Evolutionary conservation across 75 land plant species (phyloP).

Genomic region (Ceratopteris richardii): DNA sequence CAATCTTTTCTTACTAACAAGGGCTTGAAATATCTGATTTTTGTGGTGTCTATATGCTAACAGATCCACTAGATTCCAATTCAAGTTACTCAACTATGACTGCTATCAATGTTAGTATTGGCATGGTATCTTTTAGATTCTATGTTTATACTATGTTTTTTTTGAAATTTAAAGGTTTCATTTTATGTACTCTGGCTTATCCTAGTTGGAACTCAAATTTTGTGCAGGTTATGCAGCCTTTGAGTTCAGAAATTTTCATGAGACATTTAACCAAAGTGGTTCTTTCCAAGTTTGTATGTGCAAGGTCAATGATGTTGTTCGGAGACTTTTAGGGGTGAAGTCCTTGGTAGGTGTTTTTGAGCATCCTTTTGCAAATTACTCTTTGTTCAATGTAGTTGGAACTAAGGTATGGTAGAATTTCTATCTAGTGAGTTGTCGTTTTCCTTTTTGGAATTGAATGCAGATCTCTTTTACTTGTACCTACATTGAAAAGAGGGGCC

Average conservation of each 20-base stretch:
- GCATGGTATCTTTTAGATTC: constrained; percentile 21
- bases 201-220: neutral
- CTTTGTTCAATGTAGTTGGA: constrained; percentile 42
- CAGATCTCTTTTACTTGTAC: no score
- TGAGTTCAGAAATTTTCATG: constrained; percentile 39
- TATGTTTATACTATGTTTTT: no score
- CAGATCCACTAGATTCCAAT: constrained; percentile 38
- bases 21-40: constrained; percentile 64
- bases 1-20: constrained; percentile 15
- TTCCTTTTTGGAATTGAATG: no score
- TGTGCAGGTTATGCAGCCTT: constrained; percentile 80
- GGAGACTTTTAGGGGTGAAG: constrained; percentile 28
- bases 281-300: constrained; percentile 15
- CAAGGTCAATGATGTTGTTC: constrained; percentile 27
- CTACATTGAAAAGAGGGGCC: neutral
- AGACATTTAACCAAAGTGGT: constrained; percentile 33
- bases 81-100: constrained; percentile 33
- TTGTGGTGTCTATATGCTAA: constrained; percentile 38
- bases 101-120: constrained; percentile 40
- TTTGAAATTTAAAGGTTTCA: no score
- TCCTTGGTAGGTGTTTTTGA: constrained; percentile 45
- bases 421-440: no score
- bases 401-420: constrained; percentile 12
- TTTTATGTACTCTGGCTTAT: no score
- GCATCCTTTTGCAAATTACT: constrained; percentile 45